phyloP scores from a whole-genome alignment of 2,329 filamentous ascomycete genomes.

The Verticillium longisporum region DNA sequence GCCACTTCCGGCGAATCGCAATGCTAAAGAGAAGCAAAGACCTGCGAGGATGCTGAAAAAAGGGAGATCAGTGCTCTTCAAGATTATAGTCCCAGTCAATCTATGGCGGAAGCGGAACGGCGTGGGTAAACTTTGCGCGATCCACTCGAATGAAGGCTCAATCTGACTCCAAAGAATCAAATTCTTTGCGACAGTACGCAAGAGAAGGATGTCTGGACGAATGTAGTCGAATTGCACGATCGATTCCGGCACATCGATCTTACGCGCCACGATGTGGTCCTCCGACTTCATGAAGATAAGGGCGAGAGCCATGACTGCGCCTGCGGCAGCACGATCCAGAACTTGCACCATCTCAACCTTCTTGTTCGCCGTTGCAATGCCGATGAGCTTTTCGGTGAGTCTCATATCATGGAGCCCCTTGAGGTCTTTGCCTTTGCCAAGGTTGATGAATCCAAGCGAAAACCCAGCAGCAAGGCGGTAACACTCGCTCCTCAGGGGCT shows the following conservation, averaged over 20 bases:
- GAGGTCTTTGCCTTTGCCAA: slow-evolving; percentile 83
- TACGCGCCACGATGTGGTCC: slow-evolving; percentile 76
- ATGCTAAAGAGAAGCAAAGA: slow-evolving; percentile 72
- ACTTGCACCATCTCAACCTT: slow-evolving; percentile 89
- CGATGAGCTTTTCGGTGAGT: slow-evolving; percentile 79
- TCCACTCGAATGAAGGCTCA: slow-evolving; percentile 65
- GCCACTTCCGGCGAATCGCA: slow-evolving; percentile 69
- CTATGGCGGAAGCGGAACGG: slow-evolving; percentile 58
- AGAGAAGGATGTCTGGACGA: slow-evolving; percentile 82
- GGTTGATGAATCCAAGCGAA: slow-evolving; percentile 86
- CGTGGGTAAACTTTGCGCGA: slow-evolving; percentile 63
- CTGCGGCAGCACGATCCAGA: slow-evolving; percentile 85
- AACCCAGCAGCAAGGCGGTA: slow-evolving; percentile 93
- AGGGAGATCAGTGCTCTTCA: slow-evolving; percentile 79
- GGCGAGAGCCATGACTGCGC: slow-evolving; percentile 83
- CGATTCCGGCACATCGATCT: slow-evolving; percentile 89
- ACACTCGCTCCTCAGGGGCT: slow-evolving; percentile 85
- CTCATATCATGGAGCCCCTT: slow-evolving; percentile 90
- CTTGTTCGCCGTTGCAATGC: slow-evolving; percentile 80
- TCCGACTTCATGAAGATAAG: slow-evolving; percentile 98
- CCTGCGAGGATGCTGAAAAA: slow-evolving; percentile 91
- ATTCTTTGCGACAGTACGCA: slow-evolving; percentile 83
- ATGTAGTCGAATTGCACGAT: slow-evolving; percentile 91
- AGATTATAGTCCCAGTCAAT: slow-evolving; percentile 50
- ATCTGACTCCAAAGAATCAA: slow-evolving; percentile 91